Evolutionary conservation across 1,284 basidiomycete species (phyloP).

Genomic region (Sparassis latifolia): DNA sequence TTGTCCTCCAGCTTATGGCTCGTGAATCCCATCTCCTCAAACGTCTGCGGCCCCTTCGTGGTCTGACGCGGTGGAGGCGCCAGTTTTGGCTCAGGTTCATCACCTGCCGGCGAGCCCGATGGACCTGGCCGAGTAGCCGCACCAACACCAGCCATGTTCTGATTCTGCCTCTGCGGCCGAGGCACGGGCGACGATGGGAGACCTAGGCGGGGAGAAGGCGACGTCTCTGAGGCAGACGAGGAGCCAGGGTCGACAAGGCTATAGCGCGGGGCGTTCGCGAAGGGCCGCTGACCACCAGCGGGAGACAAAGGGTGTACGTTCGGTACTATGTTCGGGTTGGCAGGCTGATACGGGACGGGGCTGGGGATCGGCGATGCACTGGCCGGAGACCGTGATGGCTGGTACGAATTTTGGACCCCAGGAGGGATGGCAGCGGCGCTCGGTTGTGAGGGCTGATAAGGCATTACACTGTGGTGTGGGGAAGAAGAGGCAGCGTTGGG

Average conservation of each 20-base stretch:
- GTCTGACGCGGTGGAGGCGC: slow-evolving; percentile 3
- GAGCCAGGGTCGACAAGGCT: slow-evolving; percentile 22
- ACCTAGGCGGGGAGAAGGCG: slow-evolving; percentile 2
- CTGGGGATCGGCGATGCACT: too few species aligned
- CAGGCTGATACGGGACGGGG: too few species aligned
- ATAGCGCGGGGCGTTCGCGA: slow-evolving; percentile 23
- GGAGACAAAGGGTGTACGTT: background rate
- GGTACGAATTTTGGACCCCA: too few species aligned
- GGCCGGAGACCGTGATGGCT: too few species aligned
- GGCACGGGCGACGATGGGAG: background rate
- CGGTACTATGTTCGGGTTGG: background rate
- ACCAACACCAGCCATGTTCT: background rate
- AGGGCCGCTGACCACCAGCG: slow-evolving; percentile 9
- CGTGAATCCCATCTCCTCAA: slow-evolving; percentile 89
- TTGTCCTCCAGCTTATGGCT: slow-evolving; percentile 70
- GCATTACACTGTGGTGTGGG: too few species aligned
- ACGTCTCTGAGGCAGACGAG: slow-evolving; percentile 8
- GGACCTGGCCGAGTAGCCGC: background rate
- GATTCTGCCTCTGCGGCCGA: background rate
- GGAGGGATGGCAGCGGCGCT: too few species aligned
- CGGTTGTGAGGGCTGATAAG: too few species aligned
- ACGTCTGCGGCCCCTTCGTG: slow-evolving; percentile 62
- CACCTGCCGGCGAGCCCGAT: background rate
- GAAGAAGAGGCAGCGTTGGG: too few species aligned
- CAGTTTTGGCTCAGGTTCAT: background rate